Evolutionary conservation across 495 filamentous ascomycete species (phyloP).

Genomic region (Trichoderma parareesei): DNA sequence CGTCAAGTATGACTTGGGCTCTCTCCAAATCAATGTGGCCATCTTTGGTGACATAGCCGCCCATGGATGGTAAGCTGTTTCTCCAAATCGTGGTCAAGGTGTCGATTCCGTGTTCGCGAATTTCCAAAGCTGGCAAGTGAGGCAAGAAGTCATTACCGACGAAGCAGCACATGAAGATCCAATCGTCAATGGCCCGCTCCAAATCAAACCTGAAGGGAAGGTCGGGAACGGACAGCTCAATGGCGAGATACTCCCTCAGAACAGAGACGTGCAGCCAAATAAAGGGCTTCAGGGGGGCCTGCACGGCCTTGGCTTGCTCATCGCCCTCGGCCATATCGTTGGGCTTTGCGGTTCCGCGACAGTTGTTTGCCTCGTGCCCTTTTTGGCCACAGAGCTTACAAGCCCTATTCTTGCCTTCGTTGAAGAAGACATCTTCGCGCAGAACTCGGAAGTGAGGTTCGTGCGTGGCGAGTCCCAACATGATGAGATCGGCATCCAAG

Average conservation of each 20-base stretch:
- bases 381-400: slow-evolving; percentile 86
- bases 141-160: slow-evolving; percentile 99
- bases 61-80: slow-evolving; percentile 85
- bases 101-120: slow-evolving; percentile 94
- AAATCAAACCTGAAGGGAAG: slow-evolving; percentile 76
- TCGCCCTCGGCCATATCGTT: slow-evolving; percentile 71
- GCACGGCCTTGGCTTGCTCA: slow-evolving; percentile 57
- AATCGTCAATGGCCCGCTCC: slow-evolving; percentile 95
- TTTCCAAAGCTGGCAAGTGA: slow-evolving; percentile 91
- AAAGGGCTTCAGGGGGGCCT: slow-evolving; percentile 65
- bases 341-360: slow-evolving; percentile 72
- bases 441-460: slow-evolving; percentile 96
- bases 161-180: slow-evolving; percentile 99
- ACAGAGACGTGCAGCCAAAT: slow-evolving; percentile 96
- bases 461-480: slow-evolving; percentile 94
- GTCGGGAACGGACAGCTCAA: slow-evolving; percentile 73
- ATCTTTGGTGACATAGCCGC: slow-evolving; percentile 91
- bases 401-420: slow-evolving; percentile 68
- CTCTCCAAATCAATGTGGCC: slow-evolving; percentile 80
- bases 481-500: slow-evolving; percentile 95
- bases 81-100: slow-evolving; percentile 93
- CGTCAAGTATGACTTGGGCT: slow-evolving; percentile 81
- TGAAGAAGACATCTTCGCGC: slow-evolving; percentile 93
- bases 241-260: slow-evolving; percentile 85
- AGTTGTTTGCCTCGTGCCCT: slow-evolving; percentile 79